phyloP scores from a whole-genome alignment of 805 yeast genomes.

The Spathaspora sp. region DNA sequence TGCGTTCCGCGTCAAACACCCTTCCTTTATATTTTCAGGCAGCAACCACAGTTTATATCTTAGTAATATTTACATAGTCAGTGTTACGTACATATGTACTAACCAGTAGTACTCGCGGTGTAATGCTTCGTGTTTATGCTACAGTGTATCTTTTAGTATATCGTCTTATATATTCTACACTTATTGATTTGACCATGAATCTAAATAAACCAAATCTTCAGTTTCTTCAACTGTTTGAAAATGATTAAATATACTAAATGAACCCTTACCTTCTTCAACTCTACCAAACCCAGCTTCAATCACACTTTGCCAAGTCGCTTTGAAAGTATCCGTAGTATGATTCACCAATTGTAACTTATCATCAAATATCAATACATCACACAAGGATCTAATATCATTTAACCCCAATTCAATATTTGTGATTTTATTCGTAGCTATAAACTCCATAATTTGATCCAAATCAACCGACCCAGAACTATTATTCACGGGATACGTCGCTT shows the following conservation, averaged over 20 bases:
- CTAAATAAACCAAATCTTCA: slow-evolving; percentile 30
- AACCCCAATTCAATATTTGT: slow-evolving; percentile 76
- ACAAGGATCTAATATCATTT: slow-evolving; percentile 72
- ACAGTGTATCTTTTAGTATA: no score
- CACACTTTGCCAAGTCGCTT: slow-evolving; percentile 81
- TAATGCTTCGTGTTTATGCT: no score
- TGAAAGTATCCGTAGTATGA: slow-evolving; percentile 58
- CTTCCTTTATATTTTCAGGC: no score
- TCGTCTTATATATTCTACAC: not conserved
- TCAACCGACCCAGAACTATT: slow-evolving; percentile 60
- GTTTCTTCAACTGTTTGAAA: slow-evolving; percentile 24
- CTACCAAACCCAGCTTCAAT: slow-evolving; percentile 61
- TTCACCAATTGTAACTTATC: slow-evolving; percentile 69
- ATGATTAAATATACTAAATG: slow-evolving; percentile 22
- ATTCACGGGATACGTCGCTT: slow-evolving; percentile 52
- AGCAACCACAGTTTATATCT: no score
- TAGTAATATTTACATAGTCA: no score
- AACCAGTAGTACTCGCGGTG: no score
- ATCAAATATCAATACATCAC: slow-evolving; percentile 85
- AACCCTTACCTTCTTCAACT: slow-evolving; percentile 8
- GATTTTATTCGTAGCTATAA: slow-evolving; percentile 67
- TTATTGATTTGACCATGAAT: slow-evolving; percentile 26
- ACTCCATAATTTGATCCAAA: slow-evolving; percentile 69
- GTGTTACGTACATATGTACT: no score
- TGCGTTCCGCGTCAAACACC: no score